Conservation (phyloP, 1,139 yeast genomes). For the Diutina scorzettiae region DNA sequence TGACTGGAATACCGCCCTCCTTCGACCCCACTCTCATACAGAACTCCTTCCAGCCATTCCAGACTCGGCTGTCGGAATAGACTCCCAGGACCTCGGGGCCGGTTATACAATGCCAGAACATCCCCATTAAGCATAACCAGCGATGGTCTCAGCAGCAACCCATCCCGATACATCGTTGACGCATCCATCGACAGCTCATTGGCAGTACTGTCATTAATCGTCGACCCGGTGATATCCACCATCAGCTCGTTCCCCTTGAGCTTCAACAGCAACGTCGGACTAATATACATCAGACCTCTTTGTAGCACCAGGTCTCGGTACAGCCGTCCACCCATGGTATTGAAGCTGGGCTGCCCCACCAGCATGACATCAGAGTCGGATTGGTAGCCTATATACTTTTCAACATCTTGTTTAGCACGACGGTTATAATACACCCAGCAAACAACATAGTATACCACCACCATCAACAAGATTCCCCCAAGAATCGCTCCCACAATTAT, state of each 20-base stretch:
- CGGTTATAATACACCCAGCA: slow-evolving; percentile 15
- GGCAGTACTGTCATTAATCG: not conserved
- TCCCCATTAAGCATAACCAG: not conserved
- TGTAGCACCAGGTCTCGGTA: slow-evolving; percentile 14
- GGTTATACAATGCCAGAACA: not conserved
- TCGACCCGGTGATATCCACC: not conserved
- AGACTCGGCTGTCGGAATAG: not conserved
- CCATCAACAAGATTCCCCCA: slow-evolving; percentile 15
- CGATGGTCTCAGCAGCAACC: not conserved
- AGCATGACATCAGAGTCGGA: slow-evolving; percentile 17
- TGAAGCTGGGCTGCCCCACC: slow-evolving; percentile 12
- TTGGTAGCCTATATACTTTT: slow-evolving; percentile 15
- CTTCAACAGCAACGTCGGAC: slow-evolving; percentile 20
- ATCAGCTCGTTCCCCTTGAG: not conserved
- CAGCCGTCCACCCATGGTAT: slow-evolving; percentile 12
- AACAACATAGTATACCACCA: slow-evolving; percentile 16
- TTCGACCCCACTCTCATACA: not conserved
- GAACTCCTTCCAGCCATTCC: not conserved
- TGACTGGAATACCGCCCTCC: not conserved
- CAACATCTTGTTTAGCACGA: slow-evolving; percentile 28
- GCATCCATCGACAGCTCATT: not conserved
- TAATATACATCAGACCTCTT: slow-evolving; percentile 23
- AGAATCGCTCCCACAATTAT: slow-evolving; percentile 29
- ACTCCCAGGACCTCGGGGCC: not conserved
- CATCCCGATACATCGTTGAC: not conserved